Percentiles rank a stretch among this genome's conserved stretches.
Conservation (phyloP, 345 rosid species). For the Syzygium aromaticum region DNA sequence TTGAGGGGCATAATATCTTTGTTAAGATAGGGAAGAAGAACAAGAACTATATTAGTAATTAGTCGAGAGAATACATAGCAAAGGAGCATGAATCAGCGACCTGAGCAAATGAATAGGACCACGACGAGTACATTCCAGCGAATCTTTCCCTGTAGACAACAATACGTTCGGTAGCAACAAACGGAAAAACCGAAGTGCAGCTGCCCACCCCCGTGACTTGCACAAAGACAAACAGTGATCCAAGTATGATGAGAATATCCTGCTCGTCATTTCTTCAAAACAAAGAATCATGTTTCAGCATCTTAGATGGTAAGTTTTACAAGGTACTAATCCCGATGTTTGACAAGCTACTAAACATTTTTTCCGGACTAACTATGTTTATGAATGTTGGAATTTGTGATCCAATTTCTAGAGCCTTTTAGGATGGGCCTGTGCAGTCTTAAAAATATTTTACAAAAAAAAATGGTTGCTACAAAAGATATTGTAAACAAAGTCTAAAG, state of each 20-base stretch:
- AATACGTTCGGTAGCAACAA: constrained; percentile 29
- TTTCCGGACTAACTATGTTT: neutral
- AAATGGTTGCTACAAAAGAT: no score
- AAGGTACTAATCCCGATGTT: neutral
- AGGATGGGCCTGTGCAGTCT: no score
- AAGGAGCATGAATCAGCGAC: constrained; percentile 3
- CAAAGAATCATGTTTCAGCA: neutral
- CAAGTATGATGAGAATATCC: constrained; percentile 35
- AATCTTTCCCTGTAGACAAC: constrained; percentile 55
- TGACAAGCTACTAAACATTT: neutral
- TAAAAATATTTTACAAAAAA: no score
- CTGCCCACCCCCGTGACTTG: constrained; percentile 23
- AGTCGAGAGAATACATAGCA: neutral
- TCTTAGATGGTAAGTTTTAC: neutral
- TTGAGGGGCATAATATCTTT: neutral
- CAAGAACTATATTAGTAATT: no score
- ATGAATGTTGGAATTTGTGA: neutral
- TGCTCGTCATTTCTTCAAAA: constrained; percentile 30
- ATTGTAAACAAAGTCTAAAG: no score
- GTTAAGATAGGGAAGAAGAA: no score
- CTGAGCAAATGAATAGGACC: constrained; percentile 55
- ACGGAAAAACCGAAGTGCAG: constrained; percentile 33
- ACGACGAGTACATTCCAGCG: constrained; percentile 39
- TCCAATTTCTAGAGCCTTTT: no score
- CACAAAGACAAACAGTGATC: constrained; percentile 26